phyloP scores from a whole-genome alignment of 2,329 filamentous ascomycete species.

The Cyanodermella asteris region DNA sequence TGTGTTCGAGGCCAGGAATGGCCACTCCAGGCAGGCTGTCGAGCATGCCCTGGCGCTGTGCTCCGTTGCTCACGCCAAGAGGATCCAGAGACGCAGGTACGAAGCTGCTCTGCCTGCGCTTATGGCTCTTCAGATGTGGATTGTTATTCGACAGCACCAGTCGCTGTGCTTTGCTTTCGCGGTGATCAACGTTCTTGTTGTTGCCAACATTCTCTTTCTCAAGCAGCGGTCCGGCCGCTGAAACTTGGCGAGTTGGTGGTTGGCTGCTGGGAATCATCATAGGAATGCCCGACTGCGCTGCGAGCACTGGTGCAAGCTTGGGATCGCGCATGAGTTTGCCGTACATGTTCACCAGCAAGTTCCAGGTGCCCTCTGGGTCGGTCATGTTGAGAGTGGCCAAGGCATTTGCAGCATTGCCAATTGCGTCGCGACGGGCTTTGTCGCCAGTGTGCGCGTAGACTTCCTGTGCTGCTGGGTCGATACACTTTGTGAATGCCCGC shows the following conservation, averaged over 20 bases:
- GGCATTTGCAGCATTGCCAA: slow-evolving; percentile 65
- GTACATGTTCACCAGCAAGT: slow-evolving; percentile 70
- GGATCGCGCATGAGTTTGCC: slow-evolving; percentile 52
- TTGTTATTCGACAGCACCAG: slow-evolving; percentile 62
- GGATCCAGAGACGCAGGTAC: slow-evolving; percentile 18
- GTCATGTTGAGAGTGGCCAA: slow-evolving; percentile 66
- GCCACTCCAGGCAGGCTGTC: slow-evolving; percentile 33
- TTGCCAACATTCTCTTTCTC: no score
- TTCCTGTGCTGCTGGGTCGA: slow-evolving; percentile 70
- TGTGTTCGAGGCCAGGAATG: slow-evolving; percentile 70
- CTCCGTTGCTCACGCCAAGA: no score
- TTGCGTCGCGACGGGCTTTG: slow-evolving; percentile 55
- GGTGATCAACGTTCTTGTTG: no score
- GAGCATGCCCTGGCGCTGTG: slow-evolving; percentile 22
- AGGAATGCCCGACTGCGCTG: neutral
- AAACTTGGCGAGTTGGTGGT: no score
- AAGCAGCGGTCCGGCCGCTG: no score
- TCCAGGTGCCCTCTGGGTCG: slow-evolving; percentile 76
- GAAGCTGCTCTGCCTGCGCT: slow-evolving; percentile 35
- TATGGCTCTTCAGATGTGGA: slow-evolving; percentile 62
- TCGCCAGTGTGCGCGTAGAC: slow-evolving; percentile 57
- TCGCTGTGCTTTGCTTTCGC: slow-evolving; percentile 36
- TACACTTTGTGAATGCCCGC: slow-evolving; percentile 55
- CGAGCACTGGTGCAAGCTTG: slow-evolving; percentile 27
- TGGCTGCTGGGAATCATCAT: slow-evolving; percentile 1